Evolutionary conservation across 768 basidiomycete species (phyloP), one percentile per base, ranked within the genome.

Genomic region (Obba rivulosa): DNA sequence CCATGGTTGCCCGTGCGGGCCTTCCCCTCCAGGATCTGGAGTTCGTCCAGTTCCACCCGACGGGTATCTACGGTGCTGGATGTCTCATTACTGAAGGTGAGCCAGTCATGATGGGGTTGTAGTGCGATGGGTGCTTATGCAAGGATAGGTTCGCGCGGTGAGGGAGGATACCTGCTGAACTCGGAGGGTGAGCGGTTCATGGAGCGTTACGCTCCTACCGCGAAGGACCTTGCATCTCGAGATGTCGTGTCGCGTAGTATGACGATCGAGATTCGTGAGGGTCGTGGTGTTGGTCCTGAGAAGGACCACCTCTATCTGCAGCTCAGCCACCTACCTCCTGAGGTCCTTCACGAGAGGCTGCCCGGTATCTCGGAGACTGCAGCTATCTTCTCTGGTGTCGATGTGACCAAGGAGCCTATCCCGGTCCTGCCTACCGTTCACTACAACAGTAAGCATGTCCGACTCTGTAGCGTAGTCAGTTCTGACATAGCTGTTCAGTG

Each of bases 11-110:
- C 43, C 83, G 96, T 62, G 96, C 96, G 22, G 96, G 96, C 25
- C 76, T 99, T 45, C 96, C 96, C 46, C 76, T 98, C 38, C 96
- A 98, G 72, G 96, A 99, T 71, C 68, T 87, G 52, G 96, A 99
- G 69, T 99, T 99, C 65, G 94, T 98, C n/a, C 96, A 99, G 67
- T 99, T 99, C 90, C 96, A 98, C 68, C 96, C 96, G 2, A 98
- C 96, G 40, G 96, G 96, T 70, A 98, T 99, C 62, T 99, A 98
- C 65, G 96, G 96, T 57, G 95, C 96, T 59, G 96, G 96, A 41
- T 99, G 96, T 70, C 78, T 99, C 57, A 99, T 99, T 65, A 98
- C 95, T 11, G 95, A 98, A 77, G 94, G 93, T 89, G 53, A 46
- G 69, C 61, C 20, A 28, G 3, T 22, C 31, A 4, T 28, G 2